Percentiles rank a stretch among this genome's conserved stretches.
These are phyloP conservation scores for Penicillium nordicum DNA, from an alignment of 2,329 filamentous ascomycete species.

Conservation along the genomic window DNA sequence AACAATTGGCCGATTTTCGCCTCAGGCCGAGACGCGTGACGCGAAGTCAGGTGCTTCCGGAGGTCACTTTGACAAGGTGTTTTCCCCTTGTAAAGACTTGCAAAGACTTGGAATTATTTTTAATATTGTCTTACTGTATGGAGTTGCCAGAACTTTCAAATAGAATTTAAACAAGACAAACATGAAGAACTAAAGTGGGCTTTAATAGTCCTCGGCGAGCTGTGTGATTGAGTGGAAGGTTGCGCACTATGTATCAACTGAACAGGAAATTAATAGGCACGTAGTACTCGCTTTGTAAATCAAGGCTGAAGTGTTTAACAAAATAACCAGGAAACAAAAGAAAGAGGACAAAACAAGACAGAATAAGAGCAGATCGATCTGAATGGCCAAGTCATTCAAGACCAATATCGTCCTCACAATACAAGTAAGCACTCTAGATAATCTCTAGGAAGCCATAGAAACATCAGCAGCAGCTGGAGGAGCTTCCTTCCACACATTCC, in stretches of 20 bases:
- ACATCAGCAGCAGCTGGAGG: background rate
- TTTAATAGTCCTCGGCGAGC: no score
- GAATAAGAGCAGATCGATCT: background rate
- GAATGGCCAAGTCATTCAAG: background rate
- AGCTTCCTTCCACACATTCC: background rate
- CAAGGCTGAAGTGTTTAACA: background rate
- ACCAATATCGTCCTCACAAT: background rate
- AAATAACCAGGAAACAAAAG: background rate
- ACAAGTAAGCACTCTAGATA: background rate
- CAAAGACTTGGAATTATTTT: background rate
- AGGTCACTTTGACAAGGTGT: background rate
- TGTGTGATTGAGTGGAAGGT: no score
- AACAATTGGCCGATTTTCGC: conserved; percentile 21
- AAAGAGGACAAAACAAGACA: background rate
- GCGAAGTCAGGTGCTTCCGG: conserved; percentile 29
- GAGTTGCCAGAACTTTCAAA: background rate
- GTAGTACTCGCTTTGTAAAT: background rate
- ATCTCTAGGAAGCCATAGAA: background rate
- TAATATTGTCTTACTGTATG: background rate
- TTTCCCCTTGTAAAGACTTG: background rate
- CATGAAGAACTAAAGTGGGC: background rate
- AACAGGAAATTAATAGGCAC: background rate
- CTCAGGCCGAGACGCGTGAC: conserved; percentile 32
- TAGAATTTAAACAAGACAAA: background rate
- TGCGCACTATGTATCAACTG: background rate